Evolutionary conservation across 2,329 filamentous ascomycete genomes (phyloP), one percentile per base, ranked within the genome.

Genomic region (Diaporthe batatas): DNA sequence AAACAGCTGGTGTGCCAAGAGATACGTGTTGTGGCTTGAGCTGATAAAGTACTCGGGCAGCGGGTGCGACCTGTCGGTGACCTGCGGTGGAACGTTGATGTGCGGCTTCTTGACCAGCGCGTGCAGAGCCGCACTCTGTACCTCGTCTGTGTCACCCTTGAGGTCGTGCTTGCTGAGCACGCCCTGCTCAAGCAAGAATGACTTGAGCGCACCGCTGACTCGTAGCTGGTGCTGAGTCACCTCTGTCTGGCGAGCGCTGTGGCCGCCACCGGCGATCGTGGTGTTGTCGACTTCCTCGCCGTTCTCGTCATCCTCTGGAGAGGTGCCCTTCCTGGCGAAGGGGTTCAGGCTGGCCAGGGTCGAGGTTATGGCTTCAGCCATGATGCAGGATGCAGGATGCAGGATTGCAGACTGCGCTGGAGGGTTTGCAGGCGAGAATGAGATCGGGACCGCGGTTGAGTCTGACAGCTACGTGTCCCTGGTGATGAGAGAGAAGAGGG

Each of bases 21-120:
- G 83, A 77, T 94, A 94, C 0, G 92, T 94, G 80, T 94, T 94
- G 82, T 94, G 92, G 75, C 90, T 92, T 5, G 91, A 92, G 80
- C 90, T 92, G 81, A 94, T 89, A 78, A 91, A 93, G 81, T 94
- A 94, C 75, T 93, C 90, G 1, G 91, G 88, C 29, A 94, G 82
- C 0, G 91, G 88, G 75, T 90, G 84, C 14, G 86, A 88, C 72
- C 89, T 83, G 77, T 92, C 89, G 11, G 86, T 86, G 16, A 91
- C 80, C 69, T 86, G 81, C 2, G 79, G 74, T 0, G 91, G 91
- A 0, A 92, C 88, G 49, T 84, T 78, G 76, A 91, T 86, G 79
- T 92, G 89, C 42, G 88, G 86, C 75, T 85, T 87, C 74, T 87
- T 84, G 8, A 93, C 83, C 21, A 92, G 81, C 2, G 83, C 81